Percentiles rank a stretch among this genome's conserved stretches.
phyloP scores from a whole-genome alignment of 2,329 filamentous ascomycete genomes.

The Chaetothyriales sp. region DNA sequence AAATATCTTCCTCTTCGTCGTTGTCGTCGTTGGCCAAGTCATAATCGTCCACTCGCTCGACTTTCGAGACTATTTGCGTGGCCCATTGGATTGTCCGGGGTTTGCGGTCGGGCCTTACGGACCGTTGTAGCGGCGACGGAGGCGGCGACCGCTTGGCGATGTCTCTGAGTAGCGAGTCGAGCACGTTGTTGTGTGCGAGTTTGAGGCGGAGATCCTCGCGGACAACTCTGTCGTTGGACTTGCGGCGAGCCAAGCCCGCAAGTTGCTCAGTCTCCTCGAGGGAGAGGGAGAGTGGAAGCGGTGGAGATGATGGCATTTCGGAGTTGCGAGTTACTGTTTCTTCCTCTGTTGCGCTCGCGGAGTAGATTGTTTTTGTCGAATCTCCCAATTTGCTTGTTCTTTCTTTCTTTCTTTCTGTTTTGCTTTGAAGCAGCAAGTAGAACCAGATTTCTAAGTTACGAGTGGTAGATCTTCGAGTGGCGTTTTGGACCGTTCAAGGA shows the following conservation, averaged over 20 bases:
- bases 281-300: slow-evolving; percentile 49
- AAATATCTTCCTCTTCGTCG: slow-evolving; percentile 14
- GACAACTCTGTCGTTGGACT: slow-evolving; percentile 11
- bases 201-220: slow-evolving; percentile 14
- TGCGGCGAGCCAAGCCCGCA: slow-evolving; percentile 14
- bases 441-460: too few species aligned
- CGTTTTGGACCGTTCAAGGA: too few species aligned
- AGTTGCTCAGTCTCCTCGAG: slow-evolving; percentile 17
- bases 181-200: slow-evolving; percentile 16
- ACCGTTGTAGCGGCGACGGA: slow-evolving; percentile 16
- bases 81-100: slow-evolving; percentile 12
- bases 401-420: too few species aligned
- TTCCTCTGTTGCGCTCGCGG: too few species aligned
- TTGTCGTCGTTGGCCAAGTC: slow-evolving; percentile 16
- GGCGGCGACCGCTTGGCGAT: slow-evolving; percentile 16
- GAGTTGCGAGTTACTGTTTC: neutral
- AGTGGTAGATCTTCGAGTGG: too few species aligned
- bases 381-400: too few species aligned
- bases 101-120: slow-evolving; percentile 3
- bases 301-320: slow-evolving; percentile 61
- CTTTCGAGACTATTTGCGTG: slow-evolving; percentile 12
- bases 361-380: too few species aligned
- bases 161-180: slow-evolving; percentile 14
- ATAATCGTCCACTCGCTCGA: slow-evolving; percentile 13
- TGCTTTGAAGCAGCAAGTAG: too few species aligned